Percentiles rank a stretch among this genome's conserved stretches.
Evolutionary conservation across 148 eudicot genomes (phyloP).

Genomic region (Rhododendron vialii): DNA sequence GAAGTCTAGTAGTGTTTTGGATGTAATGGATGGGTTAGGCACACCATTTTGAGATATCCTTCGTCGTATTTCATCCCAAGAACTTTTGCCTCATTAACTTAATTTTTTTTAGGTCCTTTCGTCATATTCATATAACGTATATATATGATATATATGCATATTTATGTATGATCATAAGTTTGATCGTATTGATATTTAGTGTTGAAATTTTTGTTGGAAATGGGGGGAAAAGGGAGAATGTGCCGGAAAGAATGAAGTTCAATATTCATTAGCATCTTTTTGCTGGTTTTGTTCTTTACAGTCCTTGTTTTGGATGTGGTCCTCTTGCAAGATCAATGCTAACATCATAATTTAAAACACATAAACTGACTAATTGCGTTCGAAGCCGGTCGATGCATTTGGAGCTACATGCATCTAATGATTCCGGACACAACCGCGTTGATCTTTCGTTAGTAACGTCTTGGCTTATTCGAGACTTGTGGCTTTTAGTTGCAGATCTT

Average conservation of each 20-base stretch:
- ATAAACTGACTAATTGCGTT: neutral
- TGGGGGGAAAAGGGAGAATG: neutral
- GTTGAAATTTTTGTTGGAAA: neutral
- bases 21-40: slow-evolving; percentile 53
- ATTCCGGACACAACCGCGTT: neutral
- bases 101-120: slow-evolving; percentile 4
- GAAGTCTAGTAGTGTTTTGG: slow-evolving; percentile 36
- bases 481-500: neutral
- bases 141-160: neutral
- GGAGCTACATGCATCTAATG: neutral
- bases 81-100: neutral
- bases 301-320: neutral
- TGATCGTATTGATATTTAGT: neutral
- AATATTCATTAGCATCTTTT: neutral
- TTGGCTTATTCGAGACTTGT: neutral
- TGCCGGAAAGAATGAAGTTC: neutral
- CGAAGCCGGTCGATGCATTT: neutral
- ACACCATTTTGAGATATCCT: slow-evolving; percentile 32
- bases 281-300: neutral
- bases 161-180: neutral
- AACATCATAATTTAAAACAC: too few relatives aligned
- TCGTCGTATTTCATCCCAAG: neutral
- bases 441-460: neutral
- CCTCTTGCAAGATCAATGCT: neutral
- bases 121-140: neutral